Evolutionary conservation across 2,329 filamentous ascomycete species (phyloP).

Genomic region (Apiospora arundinis): DNA sequence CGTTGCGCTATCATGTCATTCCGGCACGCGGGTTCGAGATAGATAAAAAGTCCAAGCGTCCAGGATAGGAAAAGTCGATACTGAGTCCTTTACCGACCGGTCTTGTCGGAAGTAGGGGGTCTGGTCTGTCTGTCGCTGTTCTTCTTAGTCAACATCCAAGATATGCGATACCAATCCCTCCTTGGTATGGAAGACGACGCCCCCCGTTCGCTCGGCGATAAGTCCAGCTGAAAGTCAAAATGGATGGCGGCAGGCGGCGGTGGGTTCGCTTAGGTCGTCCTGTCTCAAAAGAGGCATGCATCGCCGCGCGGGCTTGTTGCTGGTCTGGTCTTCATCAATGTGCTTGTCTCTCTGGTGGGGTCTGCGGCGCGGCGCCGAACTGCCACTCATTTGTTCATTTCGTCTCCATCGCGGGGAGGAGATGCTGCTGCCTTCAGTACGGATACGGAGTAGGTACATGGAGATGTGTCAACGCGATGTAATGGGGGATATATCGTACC

Average conservation of each 20-base stretch:
- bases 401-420: not conserved
- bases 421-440: not conserved
- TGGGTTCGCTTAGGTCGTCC: constrained; percentile 11
- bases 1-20: not conserved
- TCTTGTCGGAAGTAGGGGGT: not conserved
- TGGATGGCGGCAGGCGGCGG: constrained; percentile 1
- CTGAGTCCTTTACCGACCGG: too few relatives aligned
- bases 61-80: not conserved
- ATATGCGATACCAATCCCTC: too few relatives aligned
- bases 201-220: not conserved
- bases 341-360: not conserved
- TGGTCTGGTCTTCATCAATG: not conserved
- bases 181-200: not conserved
- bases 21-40: not conserved
- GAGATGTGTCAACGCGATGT: not conserved
- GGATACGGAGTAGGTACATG: too few relatives aligned
- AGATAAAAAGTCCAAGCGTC: constrained; percentile 2
- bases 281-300: constrained; percentile 6
- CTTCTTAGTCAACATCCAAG: not conserved
- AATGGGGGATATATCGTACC: not conserved
- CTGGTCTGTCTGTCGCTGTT: not conserved
- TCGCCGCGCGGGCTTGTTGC: not conserved
- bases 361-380: not conserved
- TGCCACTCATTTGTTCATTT: not conserved
- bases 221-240: constrained; percentile 1